Evolutionary conservation across 805 yeast genomes (phyloP).

Genomic region (Debaryomyces prosopidis): DNA sequence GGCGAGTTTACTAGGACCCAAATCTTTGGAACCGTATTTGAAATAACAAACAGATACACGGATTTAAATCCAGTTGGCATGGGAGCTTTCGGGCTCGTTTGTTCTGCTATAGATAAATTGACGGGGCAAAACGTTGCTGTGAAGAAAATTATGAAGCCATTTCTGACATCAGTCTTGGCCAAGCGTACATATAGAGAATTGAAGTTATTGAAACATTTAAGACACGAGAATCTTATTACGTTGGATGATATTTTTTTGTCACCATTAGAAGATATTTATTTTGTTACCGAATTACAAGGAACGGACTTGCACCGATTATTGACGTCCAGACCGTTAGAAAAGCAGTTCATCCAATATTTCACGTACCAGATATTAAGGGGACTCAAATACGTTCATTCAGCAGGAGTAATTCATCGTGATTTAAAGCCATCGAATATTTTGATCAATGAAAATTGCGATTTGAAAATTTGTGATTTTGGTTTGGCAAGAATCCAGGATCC

Average conservation of each 20-base stretch:
- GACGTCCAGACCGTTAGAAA: conserved; percentile 91
- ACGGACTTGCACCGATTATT: conserved; percentile 91
- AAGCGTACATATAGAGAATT: conserved; percentile 96
- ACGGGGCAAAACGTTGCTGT: conserved; percentile 95
- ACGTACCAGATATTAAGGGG: conserved; percentile 92
- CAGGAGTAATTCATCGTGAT: conserved; percentile 90
- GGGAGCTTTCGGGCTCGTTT: conserved; percentile 99
- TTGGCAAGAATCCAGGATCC: conserved; percentile 97
- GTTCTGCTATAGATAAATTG: conserved; percentile 90
- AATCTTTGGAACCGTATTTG: conserved; percentile 93
- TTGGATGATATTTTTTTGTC: conserved; percentile 91
- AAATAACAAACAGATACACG: conserved; percentile 84
- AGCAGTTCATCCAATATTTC: conserved; percentile 95
- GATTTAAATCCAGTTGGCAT: conserved; percentile 97
- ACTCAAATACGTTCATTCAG: conserved; percentile 84
- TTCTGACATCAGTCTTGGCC: conserved; percentile 90
- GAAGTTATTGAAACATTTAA: conserved; percentile 85
- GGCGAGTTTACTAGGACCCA: conserved; percentile 71
- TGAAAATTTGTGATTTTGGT: conserved; percentile 92
- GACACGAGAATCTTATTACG: conserved; percentile 93
- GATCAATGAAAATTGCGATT: conserved; percentile 86
- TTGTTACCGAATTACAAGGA: conserved; percentile 95
- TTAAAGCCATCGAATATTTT: conserved; percentile 82
- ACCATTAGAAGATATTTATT: conserved; percentile 92
- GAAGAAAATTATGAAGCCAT: conserved; percentile 97